Evolutionary conservation across 2,329 filamentous ascomycete genomes (phyloP).

Genomic region (Alternaria postmessia): DNA sequence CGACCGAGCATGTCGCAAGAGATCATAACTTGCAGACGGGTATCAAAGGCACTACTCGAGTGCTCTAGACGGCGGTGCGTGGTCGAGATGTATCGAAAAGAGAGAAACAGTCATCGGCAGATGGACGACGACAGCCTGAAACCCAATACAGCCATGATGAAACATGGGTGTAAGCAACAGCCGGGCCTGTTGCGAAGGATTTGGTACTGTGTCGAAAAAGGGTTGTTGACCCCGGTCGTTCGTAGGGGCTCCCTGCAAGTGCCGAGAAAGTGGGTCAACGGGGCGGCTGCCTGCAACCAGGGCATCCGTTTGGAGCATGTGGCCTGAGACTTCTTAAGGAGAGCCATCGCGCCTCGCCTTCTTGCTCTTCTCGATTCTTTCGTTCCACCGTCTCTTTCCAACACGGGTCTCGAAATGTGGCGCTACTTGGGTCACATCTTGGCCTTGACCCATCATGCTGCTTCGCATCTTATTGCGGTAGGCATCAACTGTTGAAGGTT

Average conservation of each 20-base stretch:
- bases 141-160: slow-evolving; percentile 33
- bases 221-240: slow-evolving; percentile 41
- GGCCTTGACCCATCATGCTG: slow-evolving; percentile 79
- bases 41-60: slow-evolving; percentile 21
- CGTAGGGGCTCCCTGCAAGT: slow-evolving; percentile 46
- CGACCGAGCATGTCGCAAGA: slow-evolving; percentile 19
- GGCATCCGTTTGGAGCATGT: slow-evolving; percentile 34
- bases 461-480: slow-evolving; percentile 91
- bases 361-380: slow-evolving; percentile 56
- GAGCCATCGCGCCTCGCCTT: slow-evolving; percentile 50
- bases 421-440: slow-evolving; percentile 76
- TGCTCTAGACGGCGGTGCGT: slow-evolving; percentile 1
- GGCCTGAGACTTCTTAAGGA: slow-evolving; percentile 45
- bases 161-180: slow-evolving; percentile 29
- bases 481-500: slow-evolving; percentile 74
- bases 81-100: slow-evolving; percentile 10
- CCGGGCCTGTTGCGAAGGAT: slow-evolving; percentile 30
- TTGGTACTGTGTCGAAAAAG: slow-evolving; percentile 37
- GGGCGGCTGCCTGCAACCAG: slow-evolving; percentile 39
- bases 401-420: slow-evolving; percentile 89
- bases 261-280: slow-evolving; percentile 41
- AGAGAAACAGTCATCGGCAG: slow-evolving; percentile 10
- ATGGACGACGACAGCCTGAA: slow-evolving; percentile 29
- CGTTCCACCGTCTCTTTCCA: slow-evolving; percentile 74
- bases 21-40: slow-evolving; percentile 28